Evolutionary conservation across 352 stramenopile species (phyloP).

Genomic region (Phytophthora ramorum): DNA sequence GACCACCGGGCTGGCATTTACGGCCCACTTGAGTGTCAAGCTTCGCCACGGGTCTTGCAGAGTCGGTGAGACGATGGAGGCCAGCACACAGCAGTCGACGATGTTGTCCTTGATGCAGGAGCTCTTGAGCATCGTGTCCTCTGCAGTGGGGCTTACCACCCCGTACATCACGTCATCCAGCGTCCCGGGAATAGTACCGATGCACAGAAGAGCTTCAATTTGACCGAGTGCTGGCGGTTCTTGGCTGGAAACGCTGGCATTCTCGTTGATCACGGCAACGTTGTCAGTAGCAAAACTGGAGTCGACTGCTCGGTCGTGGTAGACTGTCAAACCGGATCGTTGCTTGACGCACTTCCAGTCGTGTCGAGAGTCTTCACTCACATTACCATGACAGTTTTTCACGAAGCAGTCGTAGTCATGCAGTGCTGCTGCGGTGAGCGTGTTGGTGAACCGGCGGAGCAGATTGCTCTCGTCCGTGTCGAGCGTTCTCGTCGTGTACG

Average conservation of each 20-base stretch:
- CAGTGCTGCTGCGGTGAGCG: constrained; percentile 34
- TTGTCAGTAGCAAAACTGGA: background rate
- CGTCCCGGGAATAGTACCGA: constrained; percentile 38
- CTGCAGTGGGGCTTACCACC: constrained; percentile 26
- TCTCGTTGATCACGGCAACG: constrained; percentile 11
- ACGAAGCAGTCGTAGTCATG: constrained; percentile 47
- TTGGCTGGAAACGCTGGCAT: constrained; percentile 6
- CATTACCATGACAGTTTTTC: constrained; percentile 25
- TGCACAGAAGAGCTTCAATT: constrained; percentile 25
- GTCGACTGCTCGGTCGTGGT: constrained; percentile 31
- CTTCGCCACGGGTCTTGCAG: constrained; percentile 34
- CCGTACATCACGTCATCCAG: constrained; percentile 46
- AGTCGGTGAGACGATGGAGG: constrained; percentile 18
- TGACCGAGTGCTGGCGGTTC: constrained; percentile 3
- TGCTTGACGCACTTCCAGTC: constrained; percentile 52
- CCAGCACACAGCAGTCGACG: constrained; percentile 38
- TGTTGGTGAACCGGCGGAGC: constrained; percentile 40
- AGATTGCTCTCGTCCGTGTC: constrained; percentile 32
- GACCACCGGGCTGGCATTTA: constrained; percentile 27
- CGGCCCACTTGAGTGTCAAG: constrained; percentile 43
- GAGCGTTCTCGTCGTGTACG: constrained; percentile 49
- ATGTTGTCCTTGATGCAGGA: constrained; percentile 39
- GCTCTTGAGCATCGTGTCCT: constrained; percentile 39
- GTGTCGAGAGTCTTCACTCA: constrained; percentile 27
- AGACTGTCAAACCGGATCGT: constrained; percentile 41